Evolutionary conservation across 2,329 filamentous ascomycete species (phyloP).

Genomic region (Beauveria pseudobassiana): DNA sequence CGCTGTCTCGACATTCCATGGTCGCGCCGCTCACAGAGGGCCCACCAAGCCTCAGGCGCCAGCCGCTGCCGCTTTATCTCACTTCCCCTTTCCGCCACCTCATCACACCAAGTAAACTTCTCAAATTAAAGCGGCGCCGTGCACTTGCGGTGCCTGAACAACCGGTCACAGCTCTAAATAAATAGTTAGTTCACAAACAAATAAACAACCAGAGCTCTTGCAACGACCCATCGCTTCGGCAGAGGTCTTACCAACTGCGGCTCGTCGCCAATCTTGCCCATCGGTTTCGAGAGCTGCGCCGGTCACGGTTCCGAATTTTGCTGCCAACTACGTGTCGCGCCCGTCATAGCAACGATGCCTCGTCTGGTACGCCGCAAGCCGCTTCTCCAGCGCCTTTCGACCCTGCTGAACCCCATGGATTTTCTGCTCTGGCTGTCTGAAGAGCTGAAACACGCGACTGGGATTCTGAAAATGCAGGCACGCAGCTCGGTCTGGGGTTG

Average conservation of each 20-base stretch:
- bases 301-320: neutral
- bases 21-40: neutral
- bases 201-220: slow-evolving; percentile 5
- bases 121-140: neutral
- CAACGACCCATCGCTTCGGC: neutral
- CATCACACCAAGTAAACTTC: too few species aligned
- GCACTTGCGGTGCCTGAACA: slow-evolving; percentile 2
- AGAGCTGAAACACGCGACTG: slow-evolving; percentile 84
- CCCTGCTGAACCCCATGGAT: slow-evolving; percentile 80
- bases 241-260: neutral
- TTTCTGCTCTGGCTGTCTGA: slow-evolving; percentile 86
- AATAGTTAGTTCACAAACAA: slow-evolving; percentile 2
- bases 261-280: neutral
- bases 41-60: neutral
- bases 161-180: neutral
- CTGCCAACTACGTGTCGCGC: neutral
- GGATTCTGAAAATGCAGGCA: slow-evolving; percentile 73
- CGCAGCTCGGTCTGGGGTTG: slow-evolving; percentile 64
- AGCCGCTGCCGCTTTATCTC: slow-evolving; percentile 2
- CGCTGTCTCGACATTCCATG: neutral
- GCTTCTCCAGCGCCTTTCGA: slow-evolving; percentile 70
- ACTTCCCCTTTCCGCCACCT: neutral
- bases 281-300: neutral
- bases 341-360: slow-evolving; percentile 43
- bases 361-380: slow-evolving; percentile 76